These are phyloP conservation scores for Penicillium flavigenum DNA, from an alignment of 495 filamentous ascomycete genomes.

Conservation along the genomic window DNA sequence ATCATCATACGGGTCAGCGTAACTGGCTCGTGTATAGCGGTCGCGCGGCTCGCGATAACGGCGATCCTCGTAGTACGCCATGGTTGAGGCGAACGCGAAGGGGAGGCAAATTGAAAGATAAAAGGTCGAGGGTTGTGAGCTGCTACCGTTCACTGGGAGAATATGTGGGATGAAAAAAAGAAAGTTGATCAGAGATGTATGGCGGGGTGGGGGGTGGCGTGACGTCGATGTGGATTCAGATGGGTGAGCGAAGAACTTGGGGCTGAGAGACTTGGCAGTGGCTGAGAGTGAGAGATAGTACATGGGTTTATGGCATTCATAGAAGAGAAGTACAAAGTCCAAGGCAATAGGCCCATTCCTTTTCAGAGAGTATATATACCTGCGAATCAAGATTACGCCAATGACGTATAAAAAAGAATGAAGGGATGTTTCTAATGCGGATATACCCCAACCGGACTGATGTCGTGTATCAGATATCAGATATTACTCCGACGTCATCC, in stretches of 20 bases:
- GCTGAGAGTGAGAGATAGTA: constrained; percentile 17
- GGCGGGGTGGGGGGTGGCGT: constrained; percentile 31
- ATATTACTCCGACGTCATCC: constrained; percentile 22
- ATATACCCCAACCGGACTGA: not conserved
- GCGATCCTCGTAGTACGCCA: constrained; percentile 47
- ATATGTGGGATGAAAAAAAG: constrained; percentile 8
- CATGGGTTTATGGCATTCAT: not conserved
- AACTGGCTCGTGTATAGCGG: constrained; percentile 30
- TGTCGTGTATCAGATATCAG: not conserved
- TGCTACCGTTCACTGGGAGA: constrained; percentile 20
- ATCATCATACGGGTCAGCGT: constrained; percentile 37
- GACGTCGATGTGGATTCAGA: constrained; percentile 25
- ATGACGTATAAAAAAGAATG: constrained; percentile 3
- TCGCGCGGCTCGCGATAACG: constrained; percentile 33
- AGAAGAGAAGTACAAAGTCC: not conserved
- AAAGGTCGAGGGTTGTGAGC: constrained; percentile 14
- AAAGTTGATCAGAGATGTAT: constrained; percentile 6
- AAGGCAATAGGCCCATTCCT: not conserved
- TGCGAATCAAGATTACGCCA: not conserved
- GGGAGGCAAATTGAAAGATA: constrained; percentile 9
- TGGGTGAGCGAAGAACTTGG: not conserved
- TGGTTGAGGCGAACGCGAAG: constrained; percentile 20
- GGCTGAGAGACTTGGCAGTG: constrained; percentile 18
- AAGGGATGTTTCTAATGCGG: not conserved
- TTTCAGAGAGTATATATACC: constrained; percentile 7